Conservation (phyloP, 1,284 basidiomycete species). For the Ceratobasidium sp. region DNA sequence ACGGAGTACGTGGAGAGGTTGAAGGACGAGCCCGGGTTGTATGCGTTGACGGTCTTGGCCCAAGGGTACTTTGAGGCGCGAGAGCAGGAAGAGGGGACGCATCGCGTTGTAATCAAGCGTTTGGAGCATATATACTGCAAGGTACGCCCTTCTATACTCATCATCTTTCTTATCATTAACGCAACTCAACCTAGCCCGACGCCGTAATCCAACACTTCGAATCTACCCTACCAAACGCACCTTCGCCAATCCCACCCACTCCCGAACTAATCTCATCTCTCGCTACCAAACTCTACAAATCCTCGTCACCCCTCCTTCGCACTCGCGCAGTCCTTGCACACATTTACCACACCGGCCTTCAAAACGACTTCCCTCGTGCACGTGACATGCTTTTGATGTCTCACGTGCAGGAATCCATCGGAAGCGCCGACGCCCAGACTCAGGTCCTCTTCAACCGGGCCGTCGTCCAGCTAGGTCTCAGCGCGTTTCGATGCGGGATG, state of each 20-base stretch:
- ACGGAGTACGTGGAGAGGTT: constrained; percentile 97
- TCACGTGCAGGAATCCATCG: constrained; percentile 96
- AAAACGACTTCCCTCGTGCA: constrained; percentile 97
- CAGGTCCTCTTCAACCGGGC: constrained; percentile 99
- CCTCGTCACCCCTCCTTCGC: constrained; percentile 89
- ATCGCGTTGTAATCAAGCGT: constrained; percentile 93
- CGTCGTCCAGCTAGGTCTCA: constrained; percentile 96
- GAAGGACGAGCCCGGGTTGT: constrained; percentile 95
- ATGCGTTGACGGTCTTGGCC: constrained; percentile 92
- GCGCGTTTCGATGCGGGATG: constrained; percentile 95
- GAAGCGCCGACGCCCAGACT: constrained; percentile 95
- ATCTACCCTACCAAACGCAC: constrained; percentile 66
- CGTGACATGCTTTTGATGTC: constrained; percentile 99
- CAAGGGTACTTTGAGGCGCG: constrained; percentile 93
- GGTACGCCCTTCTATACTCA: constrained; percentile 63
- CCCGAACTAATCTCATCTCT: constrained; percentile 88
- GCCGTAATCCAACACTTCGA: constrained; percentile 94
- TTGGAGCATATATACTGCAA: constrained; percentile 99
- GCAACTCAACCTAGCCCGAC: constrained; percentile 75
- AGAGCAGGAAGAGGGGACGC: constrained; percentile 81
- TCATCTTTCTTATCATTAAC: background rate
- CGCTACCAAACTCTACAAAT: constrained; percentile 94
- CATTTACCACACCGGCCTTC: constrained; percentile 96
- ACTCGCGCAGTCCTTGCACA: constrained; percentile 98
- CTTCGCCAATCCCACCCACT: constrained; percentile 70